Conservation (phyloP, 176 grass and related monocot species). For the Thalia dealbata region DNA sequence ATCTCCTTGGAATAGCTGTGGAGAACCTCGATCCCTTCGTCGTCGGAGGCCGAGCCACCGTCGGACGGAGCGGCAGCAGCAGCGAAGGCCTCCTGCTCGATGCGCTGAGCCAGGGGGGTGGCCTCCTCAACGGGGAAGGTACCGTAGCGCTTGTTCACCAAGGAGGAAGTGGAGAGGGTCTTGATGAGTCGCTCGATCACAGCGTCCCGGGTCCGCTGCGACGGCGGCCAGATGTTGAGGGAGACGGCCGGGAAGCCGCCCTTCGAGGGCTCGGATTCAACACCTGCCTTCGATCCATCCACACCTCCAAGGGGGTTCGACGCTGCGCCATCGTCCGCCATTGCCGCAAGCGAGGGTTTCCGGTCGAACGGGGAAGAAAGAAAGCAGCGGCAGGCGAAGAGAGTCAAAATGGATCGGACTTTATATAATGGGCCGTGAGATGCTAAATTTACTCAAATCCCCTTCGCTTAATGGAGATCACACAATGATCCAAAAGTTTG, state of each 20-base stretch:
- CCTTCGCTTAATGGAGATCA: too few species aligned
- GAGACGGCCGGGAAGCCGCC: slow-evolving; percentile 16
- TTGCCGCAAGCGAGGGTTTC: slow-evolving; percentile 15
- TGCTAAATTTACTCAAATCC: too few species aligned
- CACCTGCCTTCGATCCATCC: neutral
- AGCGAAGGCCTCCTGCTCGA: slow-evolving; percentile 65
- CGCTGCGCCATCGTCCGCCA: slow-evolving; percentile 50
- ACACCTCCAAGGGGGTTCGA: neutral
- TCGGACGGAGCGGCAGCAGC: slow-evolving; percentile 33
- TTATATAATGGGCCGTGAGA: too few species aligned
- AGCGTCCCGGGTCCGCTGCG: slow-evolving; percentile 87
- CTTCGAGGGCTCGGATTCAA: slow-evolving; percentile 15
- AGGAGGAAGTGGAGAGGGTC: slow-evolving; percentile 46
- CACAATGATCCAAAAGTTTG: too few species aligned
- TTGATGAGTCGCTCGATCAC: slow-evolving; percentile 75
- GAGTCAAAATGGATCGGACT: too few species aligned
- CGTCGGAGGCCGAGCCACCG: slow-evolving; percentile 18
- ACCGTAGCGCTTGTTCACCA: slow-evolving; percentile 68
- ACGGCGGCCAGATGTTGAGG: slow-evolving; percentile 81
- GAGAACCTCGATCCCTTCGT: slow-evolving; percentile 48
- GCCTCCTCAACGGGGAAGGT: slow-evolving; percentile 45
- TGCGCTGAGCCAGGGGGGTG: slow-evolving; percentile 29
- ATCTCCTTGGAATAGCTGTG: slow-evolving; percentile 87
- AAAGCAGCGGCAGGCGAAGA: too few species aligned
- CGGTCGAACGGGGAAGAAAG: neutral